Conservation (phyloP, 129 eudicot genomes). For the Calendula officinalis region DNA sequence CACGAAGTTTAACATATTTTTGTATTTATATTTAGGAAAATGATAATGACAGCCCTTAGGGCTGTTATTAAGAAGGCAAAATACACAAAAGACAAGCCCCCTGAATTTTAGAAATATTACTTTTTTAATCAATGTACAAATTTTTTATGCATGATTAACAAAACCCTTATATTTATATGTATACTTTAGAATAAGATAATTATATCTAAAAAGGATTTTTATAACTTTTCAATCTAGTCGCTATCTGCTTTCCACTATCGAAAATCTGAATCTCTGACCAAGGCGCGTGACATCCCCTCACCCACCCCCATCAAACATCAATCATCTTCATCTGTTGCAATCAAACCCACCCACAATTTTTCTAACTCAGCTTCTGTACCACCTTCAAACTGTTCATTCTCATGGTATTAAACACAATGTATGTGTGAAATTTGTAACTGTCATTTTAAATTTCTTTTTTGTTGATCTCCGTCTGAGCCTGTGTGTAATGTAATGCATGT, state of each 20-base stretch:
- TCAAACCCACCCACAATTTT: background rate
- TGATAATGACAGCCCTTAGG: no score
- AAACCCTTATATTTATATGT: no score
- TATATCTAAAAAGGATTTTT: no score
- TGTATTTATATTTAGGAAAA: no score
- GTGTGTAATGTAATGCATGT: constrained; percentile 5
- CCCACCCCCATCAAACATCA: constrained; percentile 14
- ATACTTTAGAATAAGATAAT: no score
- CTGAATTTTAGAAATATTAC: no score
- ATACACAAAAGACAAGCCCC: no score
- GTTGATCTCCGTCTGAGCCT: background rate
- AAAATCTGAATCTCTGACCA: background rate
- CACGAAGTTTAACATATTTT: no score
- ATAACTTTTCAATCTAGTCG: background rate
- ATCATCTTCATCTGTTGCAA: background rate
- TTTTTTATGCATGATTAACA: no score
- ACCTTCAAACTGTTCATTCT: background rate
- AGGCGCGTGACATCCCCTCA: background rate
- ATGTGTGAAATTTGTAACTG: background rate
- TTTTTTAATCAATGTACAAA: no score
- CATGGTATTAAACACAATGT: no score
- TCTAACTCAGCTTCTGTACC: background rate
- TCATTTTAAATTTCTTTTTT: background rate
- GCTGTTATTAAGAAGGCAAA: no score
- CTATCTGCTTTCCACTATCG: background rate